These are phyloP conservation scores for Diaporthe vexans DNA, from an alignment of 2,329 filamentous ascomycete species.

Conservation along the genomic window DNA sequence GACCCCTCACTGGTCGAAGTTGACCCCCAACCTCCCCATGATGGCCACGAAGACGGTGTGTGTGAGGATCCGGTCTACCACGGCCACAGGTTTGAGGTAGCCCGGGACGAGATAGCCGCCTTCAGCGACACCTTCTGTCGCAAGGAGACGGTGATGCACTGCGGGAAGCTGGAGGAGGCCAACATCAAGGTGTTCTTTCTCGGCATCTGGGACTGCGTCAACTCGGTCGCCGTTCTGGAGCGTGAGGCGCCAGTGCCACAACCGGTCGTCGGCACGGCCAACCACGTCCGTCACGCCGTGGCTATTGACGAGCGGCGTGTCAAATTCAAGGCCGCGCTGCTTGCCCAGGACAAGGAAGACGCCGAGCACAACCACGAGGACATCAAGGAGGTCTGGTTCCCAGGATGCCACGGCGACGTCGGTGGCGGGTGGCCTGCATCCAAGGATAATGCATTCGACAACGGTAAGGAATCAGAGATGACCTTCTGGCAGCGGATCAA, in stretches of 20 bases:
- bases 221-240: conserved; percentile 61
- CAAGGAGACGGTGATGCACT: conserved; percentile 46
- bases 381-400: conserved; percentile 67
- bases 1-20: conserved; percentile 35
- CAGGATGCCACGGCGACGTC: conserved; percentile 67
- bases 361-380: conserved; percentile 43
- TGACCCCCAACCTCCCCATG: conserved; percentile 41
- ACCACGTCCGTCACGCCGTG: conserved; percentile 65
- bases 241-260: conserved; percentile 55
- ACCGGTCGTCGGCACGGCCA: conserved; percentile 56
- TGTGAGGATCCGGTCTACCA: conserved; percentile 32
- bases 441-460: conserved; percentile 47
- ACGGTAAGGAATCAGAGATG: conserved; percentile 43
- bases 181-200: conserved; percentile 67
- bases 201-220: conserved; percentile 69
- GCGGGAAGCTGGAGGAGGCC: conserved; percentile 43
- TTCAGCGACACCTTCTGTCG: conserved; percentile 65
- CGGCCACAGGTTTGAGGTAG: conserved; percentile 36
- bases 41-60: conserved; percentile 44
- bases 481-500: conserved; percentile 53
- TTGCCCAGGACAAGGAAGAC: conserved; percentile 54
- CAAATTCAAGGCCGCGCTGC: conserved; percentile 67
- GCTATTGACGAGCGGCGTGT: conserved; percentile 67
- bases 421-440: conserved; percentile 62
- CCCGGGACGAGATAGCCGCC: conserved; percentile 56